Base-by-base conservation (phyloP, 2,329 filamentous ascomycete species). In the Microascus cirrosus region DNA sequence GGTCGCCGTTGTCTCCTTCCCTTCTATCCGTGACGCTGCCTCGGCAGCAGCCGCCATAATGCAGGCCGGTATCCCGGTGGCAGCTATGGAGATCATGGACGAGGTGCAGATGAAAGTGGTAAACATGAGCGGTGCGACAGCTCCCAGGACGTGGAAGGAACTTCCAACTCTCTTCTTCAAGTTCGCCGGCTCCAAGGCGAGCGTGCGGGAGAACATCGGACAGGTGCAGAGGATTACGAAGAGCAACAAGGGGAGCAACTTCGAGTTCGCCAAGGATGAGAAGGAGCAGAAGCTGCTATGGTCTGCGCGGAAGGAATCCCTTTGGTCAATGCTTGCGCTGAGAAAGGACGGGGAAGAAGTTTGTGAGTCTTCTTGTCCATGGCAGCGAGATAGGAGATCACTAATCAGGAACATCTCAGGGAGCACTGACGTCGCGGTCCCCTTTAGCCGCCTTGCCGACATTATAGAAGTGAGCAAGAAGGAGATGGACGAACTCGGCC, bases 61-160 rank as follows among this genome's bases (percentile, higher is more conserved):
- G 77, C 83, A 87, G 64, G 79, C 83, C 1, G 88, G 86, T 0
- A 77, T 91, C 3, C 87, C 86, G 0, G 79, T 92, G 7, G 87
- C 85, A 0, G 86, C 86, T 3, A 86, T 92, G 82, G 89, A 94
- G 71, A 84, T 94, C 63, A 90, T 94, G 87, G 89, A 94, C 66
- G 89, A 94, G 59, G 86, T 93, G 3, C 88, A 92, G 70, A 94
- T 94, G 89, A 80, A 77, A 62, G 87, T 93, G 0, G 85, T 94
- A 66, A 94, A 94, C 71, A 76, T 84, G 57, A 82, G 86, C 12
- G 86, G 87, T 1, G 82, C 83, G 3, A 90, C 87, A 0, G 79
- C 82, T 8, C 85, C 84, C 18, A 74, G 80, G 6, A 80, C 82
- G 51, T 93, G 89, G 89, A 80, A 86, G 64, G 89, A 92, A 69